A percentile compares a stretch with the other conserved stretches of the same genome.
Conservation (phyloP, 441 rosid species). For the Erysimum pusillum region DNA sequence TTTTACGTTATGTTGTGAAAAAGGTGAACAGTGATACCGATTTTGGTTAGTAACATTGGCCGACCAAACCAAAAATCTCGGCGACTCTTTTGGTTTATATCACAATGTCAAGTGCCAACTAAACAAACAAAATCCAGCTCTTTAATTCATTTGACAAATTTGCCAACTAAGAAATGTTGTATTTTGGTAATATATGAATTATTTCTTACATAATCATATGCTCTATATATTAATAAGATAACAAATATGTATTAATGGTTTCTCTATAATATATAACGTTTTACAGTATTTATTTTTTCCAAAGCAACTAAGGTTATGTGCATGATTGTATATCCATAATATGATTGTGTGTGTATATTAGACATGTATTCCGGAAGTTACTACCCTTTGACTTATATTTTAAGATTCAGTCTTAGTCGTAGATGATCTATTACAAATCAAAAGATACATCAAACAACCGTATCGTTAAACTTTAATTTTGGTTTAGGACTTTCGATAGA, state of each 20-base stretch:
- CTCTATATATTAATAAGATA: too few species aligned
- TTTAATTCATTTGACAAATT: conserved; percentile 21
- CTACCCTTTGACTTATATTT: not conserved
- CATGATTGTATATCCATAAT: not conserved
- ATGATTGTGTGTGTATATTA: conserved; percentile 8
- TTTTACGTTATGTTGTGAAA: conserved; percentile 25
- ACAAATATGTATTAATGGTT: not conserved
- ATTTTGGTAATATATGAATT: conserved; percentile 9
- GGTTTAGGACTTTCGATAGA: not conserved
- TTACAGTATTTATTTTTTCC: too few species aligned
- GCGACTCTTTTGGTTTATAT: conserved; percentile 42
- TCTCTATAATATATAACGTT: not conserved
- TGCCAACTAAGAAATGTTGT: conserved; percentile 26
- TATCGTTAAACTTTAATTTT: not conserved
- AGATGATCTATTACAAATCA: not conserved
- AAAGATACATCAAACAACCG: not conserved
- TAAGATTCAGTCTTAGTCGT: not conserved
- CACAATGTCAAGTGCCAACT: conserved; percentile 15
- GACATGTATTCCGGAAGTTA: not conserved
- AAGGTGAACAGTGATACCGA: conserved; percentile 7
- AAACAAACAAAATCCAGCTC: conserved; percentile 17
- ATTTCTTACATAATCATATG: conserved; percentile 14
- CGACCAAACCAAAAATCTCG: conserved; percentile 43
- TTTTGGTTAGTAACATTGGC: conserved; percentile 16
- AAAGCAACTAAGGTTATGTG: conserved; percentile 8